These are phyloP conservation scores for Pythium coloratum DNA, from an alignment of 352 stramenopile species.

Conservation along the genomic window DNA sequence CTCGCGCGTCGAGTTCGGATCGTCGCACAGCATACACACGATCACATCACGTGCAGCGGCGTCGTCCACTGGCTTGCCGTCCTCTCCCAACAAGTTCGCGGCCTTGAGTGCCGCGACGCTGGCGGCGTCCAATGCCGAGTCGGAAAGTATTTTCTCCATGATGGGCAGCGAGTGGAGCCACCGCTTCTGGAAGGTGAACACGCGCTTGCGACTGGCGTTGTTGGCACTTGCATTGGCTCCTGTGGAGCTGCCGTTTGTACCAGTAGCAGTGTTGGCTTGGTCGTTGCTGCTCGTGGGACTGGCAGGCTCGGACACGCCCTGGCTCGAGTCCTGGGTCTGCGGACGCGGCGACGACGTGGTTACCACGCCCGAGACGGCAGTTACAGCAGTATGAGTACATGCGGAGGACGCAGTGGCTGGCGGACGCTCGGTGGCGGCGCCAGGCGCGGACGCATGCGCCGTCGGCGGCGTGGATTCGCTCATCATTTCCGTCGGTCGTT, in stretches of 20 bases:
- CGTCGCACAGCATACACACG: constrained; percentile 80
- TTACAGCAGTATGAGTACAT: background rate
- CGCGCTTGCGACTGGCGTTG: constrained; percentile 48
- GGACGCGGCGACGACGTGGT: background rate
- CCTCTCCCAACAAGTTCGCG: constrained; percentile 24
- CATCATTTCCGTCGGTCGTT: constrained; percentile 17
- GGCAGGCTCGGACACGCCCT: background rate
- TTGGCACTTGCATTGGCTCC: background rate
- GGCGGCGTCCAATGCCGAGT: constrained; percentile 32
- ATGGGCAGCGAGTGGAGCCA: constrained; percentile 82
- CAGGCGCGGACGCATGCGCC: constrained; percentile 3
- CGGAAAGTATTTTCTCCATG: constrained; percentile 60
- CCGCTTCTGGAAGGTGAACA: constrained; percentile 82
- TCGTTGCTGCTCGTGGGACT: background rate
- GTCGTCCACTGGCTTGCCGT: constrained; percentile 27
- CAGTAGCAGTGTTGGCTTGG: background rate
- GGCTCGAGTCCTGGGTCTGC: background rate
- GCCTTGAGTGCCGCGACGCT: constrained; percentile 34
- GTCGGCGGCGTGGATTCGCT: constrained; percentile 10
- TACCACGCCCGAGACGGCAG: background rate
- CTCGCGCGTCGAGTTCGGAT: constrained; percentile 55
- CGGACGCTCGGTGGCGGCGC: background rate
- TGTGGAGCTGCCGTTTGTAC: background rate
- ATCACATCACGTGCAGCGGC: constrained; percentile 47
- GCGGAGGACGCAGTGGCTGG: background rate